Evolutionary conservation across 352 stramenopile species (phyloP).

Genomic region (Phytophthora sp.): DNA sequence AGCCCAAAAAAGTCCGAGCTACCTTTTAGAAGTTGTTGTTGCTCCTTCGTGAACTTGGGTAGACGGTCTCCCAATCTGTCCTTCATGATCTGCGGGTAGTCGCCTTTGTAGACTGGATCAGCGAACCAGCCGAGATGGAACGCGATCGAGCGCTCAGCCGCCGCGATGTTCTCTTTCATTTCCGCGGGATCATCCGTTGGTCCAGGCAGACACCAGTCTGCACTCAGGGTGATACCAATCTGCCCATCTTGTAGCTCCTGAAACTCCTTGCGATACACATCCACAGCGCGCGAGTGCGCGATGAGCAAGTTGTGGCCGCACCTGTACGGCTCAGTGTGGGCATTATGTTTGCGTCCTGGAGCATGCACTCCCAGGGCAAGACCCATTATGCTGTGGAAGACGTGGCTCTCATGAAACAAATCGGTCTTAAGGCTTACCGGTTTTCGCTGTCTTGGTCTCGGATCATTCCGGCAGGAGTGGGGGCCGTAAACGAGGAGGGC

Average conservation of each 20-base stretch:
- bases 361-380: constrained; percentile 89
- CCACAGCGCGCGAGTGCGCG: constrained; percentile 85
- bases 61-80: constrained; percentile 79
- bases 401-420: constrained; percentile 89
- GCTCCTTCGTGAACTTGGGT: constrained; percentile 87
- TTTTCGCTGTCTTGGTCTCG: constrained; percentile 93
- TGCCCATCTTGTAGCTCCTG: constrained; percentile 58
- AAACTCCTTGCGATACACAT: constrained; percentile 89
- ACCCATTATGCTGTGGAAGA: constrained; percentile 86
- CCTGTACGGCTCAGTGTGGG: constrained; percentile 81
- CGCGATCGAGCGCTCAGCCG: constrained; percentile 80
- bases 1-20: constrained; percentile 95
- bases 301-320: constrained; percentile 91
- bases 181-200: constrained; percentile 48
- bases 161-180: constrained; percentile 64
- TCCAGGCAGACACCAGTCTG: constrained; percentile 88
- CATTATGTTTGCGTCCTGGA: constrained; percentile 57
- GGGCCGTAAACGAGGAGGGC: constrained; percentile 82
- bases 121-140: constrained; percentile 93
- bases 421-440: constrained; percentile 91
- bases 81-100: constrained; percentile 94
- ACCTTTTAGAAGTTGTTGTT: constrained; percentile 79
- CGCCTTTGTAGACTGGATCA: constrained; percentile 91
- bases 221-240: constrained; percentile 93
- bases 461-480: constrained; percentile 88